Base-by-base conservation (phyloP, 2,329 filamentous ascomycete genomes). In the Grosmannia penicillata region DNA sequence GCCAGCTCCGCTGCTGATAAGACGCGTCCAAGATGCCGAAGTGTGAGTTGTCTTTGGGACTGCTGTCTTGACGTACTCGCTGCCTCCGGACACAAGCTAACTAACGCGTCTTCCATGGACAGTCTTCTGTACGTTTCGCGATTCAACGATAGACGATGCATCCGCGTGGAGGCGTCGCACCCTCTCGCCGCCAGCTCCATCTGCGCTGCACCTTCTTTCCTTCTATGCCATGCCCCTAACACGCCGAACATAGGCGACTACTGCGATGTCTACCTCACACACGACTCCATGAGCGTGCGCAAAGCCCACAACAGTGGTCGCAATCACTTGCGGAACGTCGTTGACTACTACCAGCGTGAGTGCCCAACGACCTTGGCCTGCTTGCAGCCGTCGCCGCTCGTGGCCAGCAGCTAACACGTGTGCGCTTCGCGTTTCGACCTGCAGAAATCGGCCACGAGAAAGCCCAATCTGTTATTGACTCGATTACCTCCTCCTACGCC, bases 191-290 rank as follows among this genome's bases (percentile, higher is more conserved):
- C n/a, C 15, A 4, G 9, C 15, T 22, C 4, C 11, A 10, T n/a
- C 31, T n/a, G 14, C 4, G n/a, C n/a, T n/a, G n/a, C n/a, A n/a
- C 31, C 18, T 11, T 19, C 31, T 23, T n/a, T 7, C 31, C 34
- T 15, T 10, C 15, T n/a, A 4, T 15, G 10, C 19, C 6, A 13
- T 24, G 6, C 4, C 15, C 28, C 29, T 18, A n/a, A n/a, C n/a
- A n/a, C n/a, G n/a, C n/a, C n/a, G n/a, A n/a, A n/a, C n/a, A n/a
- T 55, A 84, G 78, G 48, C 71, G 91, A 98, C 61, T 98, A 98
- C 64, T 98, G 91, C 74, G 91, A 98, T 81, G 91, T 98, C 61
- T 98, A 98, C 72, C 82, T 98, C 52, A 98, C 91, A 49, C 91
- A 98, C 72, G 91, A 98, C 71, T 94, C 86, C 33, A 96, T 96